Evolutionary conservation across 192 early-diverging fungal species (phyloP), one percentile per base, ranked within the genome.

Genomic region (Spinellus fusiger): DNA sequence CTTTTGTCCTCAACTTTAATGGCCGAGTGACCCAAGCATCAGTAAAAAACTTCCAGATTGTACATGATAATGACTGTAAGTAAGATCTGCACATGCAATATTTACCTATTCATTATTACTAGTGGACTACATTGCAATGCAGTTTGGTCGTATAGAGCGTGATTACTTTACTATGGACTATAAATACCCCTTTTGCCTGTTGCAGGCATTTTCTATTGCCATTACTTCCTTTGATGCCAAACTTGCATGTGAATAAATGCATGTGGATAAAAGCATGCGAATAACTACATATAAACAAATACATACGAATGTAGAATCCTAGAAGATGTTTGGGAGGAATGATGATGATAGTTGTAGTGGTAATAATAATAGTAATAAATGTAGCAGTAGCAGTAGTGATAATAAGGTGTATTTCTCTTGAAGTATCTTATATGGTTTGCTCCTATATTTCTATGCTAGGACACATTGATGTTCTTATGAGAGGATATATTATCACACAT

Each of bases 11-110:
- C n/a, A 95, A 97, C 67, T 98, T 98, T 68, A 89, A 83, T 46
- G 92, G 91, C 0, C 76, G 96, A 10, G 92, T 98, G 1, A 86
- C 85, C 9, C 61, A 88, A 59, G 86, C 94, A 0, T 95, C 93
- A 0, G 95, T 97, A 10, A 98, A 98, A 66, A 98, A 97, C 69
- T 95, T 98, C 66, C 95, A 97, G 74, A 89, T 98, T 31, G 88
- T 98, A 15, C 90, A 93, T 64, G 89, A 92, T 31, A 81, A 94
- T 38, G 92, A 96, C 67, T 73, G 89, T 88, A 80, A 75, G 82
- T 72, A n/a, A 31, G 38, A 20, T 35, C 32, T 57, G 1, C 12
- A 20, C 23, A 12, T 54, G 2, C 4, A 35, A 51, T 4, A 10
- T 12, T 38, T 38, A 13, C 15, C 56, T 54, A 40, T 46, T 4